Conservation (phyloP, 352 stramenopile species). For the Globisporangium cylindrosporum region DNA sequence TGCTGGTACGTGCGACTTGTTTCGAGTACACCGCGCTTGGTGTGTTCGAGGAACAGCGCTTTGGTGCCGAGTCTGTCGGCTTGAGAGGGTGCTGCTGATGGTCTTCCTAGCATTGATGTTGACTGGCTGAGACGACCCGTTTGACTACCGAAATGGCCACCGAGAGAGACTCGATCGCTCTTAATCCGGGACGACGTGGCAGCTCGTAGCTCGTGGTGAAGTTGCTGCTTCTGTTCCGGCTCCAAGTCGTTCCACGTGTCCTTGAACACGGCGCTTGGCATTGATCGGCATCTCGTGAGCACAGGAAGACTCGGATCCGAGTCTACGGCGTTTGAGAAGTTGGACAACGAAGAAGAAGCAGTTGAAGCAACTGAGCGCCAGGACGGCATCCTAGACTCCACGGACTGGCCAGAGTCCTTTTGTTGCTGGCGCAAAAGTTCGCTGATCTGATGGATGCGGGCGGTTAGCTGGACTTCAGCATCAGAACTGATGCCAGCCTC, state of each 20-base stretch:
- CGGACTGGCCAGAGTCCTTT: neutral
- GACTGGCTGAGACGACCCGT: neutral
- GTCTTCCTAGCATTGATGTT: neutral
- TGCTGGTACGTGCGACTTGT: constrained; percentile 30
- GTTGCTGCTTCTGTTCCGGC: constrained; percentile 20
- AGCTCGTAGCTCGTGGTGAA: constrained; percentile 29
- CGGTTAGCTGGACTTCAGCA: constrained; percentile 17
- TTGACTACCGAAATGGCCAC: constrained; percentile 1
- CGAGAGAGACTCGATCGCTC: constrained; percentile 24
- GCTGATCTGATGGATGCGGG: constrained; percentile 25
- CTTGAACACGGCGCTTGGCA: constrained; percentile 26
- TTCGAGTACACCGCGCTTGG: constrained; percentile 20
- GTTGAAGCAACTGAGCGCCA: constrained; percentile 9
- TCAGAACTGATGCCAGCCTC: neutral
- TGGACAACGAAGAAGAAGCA: neutral
- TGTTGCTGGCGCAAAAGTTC: constrained; percentile 3
- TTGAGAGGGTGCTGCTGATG: constrained; percentile 14
- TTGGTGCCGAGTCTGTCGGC: constrained; percentile 46
- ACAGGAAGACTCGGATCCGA: constrained; percentile 12
- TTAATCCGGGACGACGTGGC: constrained; percentile 33
- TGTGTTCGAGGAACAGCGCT: constrained; percentile 38
- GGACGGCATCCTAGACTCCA: neutral
- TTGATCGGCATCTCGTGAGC: constrained; percentile 33
- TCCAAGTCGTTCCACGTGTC: constrained; percentile 31
- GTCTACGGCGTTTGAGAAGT: neutral